A percentile compares a stretch with the other conserved stretches of the same genome.
Evolutionary conservation across 495 filamentous ascomycete species (phyloP).

Genomic region (Lepidopterella palustris): DNA sequence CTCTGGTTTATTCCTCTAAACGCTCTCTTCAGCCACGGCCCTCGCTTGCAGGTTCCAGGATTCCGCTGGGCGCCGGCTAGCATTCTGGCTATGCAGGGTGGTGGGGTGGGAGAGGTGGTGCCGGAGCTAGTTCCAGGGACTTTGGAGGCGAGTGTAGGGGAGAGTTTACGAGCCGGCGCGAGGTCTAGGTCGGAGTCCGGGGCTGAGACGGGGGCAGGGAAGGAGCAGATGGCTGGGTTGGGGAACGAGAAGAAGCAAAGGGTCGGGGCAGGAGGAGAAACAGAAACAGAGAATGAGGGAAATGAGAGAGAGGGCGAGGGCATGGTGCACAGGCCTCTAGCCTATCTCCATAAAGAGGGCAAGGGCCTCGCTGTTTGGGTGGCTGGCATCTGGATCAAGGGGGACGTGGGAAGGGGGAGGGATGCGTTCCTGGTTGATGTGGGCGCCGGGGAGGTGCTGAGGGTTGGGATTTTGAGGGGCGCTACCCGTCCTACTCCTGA

Average conservation of each 20-base stretch:
- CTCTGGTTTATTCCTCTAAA: slow-evolving; percentile 4
- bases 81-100: background rate
- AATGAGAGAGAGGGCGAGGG: background rate
- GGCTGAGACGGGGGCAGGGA: too few species aligned
- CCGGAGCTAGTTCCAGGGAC: background rate
- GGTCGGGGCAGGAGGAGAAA: too few species aligned
- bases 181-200: too few species aligned
- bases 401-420: background rate
- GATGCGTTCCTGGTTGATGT: background rate
- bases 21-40: background rate
- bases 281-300: too few species aligned
- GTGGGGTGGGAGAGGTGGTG: background rate
- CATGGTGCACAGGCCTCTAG: background rate
- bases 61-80: slow-evolving; percentile 8
- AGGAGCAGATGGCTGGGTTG: too few species aligned
- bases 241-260: too few species aligned
- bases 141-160: background rate
- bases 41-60: background rate
- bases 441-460: background rate
- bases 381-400: background rate
- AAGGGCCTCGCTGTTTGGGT: slow-evolving; percentile 3
- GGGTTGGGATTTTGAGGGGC: background rate
- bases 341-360: slow-evolving; percentile 1
- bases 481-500: background rate
- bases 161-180: background rate